A percentile compares a stretch with the other conserved stretches of the same genome.
Evolutionary conservation across 495 filamentous ascomycete species (phyloP).

Genomic region (Tuber umbilicatum): DNA sequence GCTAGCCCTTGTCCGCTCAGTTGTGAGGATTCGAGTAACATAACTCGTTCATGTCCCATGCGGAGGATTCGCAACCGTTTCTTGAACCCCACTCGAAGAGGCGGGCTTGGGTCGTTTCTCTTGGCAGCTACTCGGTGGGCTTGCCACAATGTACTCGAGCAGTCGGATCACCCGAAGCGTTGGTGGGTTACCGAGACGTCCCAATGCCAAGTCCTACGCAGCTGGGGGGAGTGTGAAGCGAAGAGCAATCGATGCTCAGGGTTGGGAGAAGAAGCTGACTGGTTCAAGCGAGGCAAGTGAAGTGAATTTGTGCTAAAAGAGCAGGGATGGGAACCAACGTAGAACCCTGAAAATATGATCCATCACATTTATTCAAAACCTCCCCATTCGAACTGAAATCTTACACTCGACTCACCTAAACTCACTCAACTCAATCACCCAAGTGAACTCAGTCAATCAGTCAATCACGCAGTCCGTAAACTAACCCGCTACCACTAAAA

Average conservation of each 20-base stretch:
- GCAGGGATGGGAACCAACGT: slow-evolving; percentile 15
- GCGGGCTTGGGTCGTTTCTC: slow-evolving; percentile 32
- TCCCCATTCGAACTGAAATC: slow-evolving; percentile 1
- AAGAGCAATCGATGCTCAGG: slow-evolving; percentile 17
- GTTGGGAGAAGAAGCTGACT: slow-evolving; percentile 24
- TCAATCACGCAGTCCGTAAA: background rate
- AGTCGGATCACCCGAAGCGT: slow-evolving; percentile 36
- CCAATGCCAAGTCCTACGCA: slow-evolving; percentile 24
- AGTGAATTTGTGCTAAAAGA: slow-evolving; percentile 14
- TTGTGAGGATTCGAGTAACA: slow-evolving; percentile 12
- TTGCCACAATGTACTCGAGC: slow-evolving; percentile 20
- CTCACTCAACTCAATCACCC: background rate
- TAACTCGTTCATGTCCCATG: background rate
- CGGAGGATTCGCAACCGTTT: slow-evolving; percentile 29
- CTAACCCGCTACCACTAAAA: background rate
- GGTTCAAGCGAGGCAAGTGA: slow-evolving; percentile 32
- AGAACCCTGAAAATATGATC: slow-evolving; percentile 32
- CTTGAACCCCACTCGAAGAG: slow-evolving; percentile 32
- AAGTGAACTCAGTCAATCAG: slow-evolving; percentile 2
- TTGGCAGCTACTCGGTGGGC: slow-evolving; percentile 27
- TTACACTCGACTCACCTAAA: background rate
- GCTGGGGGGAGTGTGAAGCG: slow-evolving; percentile 25
- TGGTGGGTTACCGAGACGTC: slow-evolving; percentile 29
- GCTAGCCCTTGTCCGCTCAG: slow-evolving; percentile 25
- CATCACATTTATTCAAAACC: slow-evolving; percentile 18